Evolutionary conservation across 306 rosid species (phyloP).

Genomic region (Vigna unguiculata): DNA sequence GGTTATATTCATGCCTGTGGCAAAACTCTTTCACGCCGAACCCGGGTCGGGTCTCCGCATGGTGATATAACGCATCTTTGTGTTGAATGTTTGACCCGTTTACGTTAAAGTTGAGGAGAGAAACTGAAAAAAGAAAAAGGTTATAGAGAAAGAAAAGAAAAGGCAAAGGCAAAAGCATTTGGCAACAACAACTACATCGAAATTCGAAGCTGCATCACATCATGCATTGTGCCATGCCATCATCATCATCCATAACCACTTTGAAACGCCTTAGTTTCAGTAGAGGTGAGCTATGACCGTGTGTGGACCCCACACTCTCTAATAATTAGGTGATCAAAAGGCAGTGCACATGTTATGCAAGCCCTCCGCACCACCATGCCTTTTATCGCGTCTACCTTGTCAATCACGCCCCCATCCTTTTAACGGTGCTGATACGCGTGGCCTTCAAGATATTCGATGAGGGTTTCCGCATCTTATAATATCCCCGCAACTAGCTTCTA

Average conservation of each 20-base stretch:
- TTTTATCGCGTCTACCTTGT: background rate
- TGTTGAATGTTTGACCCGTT: slow-evolving; percentile 41
- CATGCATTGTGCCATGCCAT: background rate
- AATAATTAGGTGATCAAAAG: slow-evolving; percentile 59
- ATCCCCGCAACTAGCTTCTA: background rate
- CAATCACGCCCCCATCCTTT: background rate
- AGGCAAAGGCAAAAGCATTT: slow-evolving; percentile 37
- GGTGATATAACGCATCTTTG: too few relatives aligned
- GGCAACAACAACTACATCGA: slow-evolving; percentile 31
- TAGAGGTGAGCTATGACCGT: slow-evolving; percentile 3
- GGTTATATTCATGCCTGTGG: slow-evolving; percentile 29
- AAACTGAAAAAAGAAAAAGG: slow-evolving; percentile 37
- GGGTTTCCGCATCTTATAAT: slow-evolving; percentile 19
- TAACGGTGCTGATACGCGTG: slow-evolving; percentile 4
- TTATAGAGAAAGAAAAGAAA: background rate
- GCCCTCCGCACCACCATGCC: slow-evolving; percentile 45
- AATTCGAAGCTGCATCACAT: slow-evolving; percentile 14
- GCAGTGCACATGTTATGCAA: slow-evolving; percentile 43
- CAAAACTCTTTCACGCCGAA: slow-evolving; percentile 32
- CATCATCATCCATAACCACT: background rate
- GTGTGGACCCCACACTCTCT: slow-evolving; percentile 42
- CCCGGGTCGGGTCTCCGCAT: slow-evolving; percentile 27
- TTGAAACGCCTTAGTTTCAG: background rate
- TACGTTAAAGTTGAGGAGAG: slow-evolving; percentile 12
- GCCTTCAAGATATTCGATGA: slow-evolving; percentile 7